Evolutionary conservation across 169 alveolate species (phyloP).

Genomic region (Fabrea salina): DNA sequence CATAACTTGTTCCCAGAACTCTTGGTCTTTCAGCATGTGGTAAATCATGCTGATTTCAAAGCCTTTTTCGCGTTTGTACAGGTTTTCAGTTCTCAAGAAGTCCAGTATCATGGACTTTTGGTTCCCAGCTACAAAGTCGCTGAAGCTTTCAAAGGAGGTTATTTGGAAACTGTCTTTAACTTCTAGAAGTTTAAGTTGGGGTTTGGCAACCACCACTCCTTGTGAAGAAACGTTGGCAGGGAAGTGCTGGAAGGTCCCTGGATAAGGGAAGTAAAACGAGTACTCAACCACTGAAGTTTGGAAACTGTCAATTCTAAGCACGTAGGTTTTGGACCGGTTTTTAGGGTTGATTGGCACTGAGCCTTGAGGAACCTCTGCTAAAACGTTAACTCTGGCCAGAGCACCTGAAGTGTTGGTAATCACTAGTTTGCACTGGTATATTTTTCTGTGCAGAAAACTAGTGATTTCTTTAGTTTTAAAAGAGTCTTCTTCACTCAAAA

Average conservation of each 20-base stretch:
- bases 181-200: slow-evolving; percentile 26
- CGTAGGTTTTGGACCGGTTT: slow-evolving; percentile 21
- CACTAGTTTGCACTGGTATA: neutral
- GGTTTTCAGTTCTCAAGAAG: slow-evolving; percentile 38
- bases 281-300: neutral
- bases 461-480: neutral
- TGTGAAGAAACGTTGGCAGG: slow-evolving; percentile 59
- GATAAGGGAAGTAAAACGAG: slow-evolving; percentile 70
- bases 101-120: slow-evolving; percentile 43
- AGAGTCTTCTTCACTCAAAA: neutral
- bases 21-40: slow-evolving; percentile 59
- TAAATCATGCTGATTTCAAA: slow-evolving; percentile 35
- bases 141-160: slow-evolving; percentile 39
- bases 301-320: neutral
- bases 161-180: slow-evolving; percentile 29
- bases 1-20: slow-evolving; percentile 44
- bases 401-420: neutral
- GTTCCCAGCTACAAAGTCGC: slow-evolving; percentile 44
- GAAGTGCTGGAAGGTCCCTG: slow-evolving; percentile 59
- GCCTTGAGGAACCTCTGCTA: slow-evolving; percentile 39
- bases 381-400: slow-evolving; percentile 9
- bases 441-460: neutral
- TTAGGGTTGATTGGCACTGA: slow-evolving; percentile 41
- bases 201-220: slow-evolving; percentile 55
- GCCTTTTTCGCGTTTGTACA: slow-evolving; percentile 35